Conservation (phyloP, 441 rosid genomes). For the Pelargonium fulgidum region DNA sequence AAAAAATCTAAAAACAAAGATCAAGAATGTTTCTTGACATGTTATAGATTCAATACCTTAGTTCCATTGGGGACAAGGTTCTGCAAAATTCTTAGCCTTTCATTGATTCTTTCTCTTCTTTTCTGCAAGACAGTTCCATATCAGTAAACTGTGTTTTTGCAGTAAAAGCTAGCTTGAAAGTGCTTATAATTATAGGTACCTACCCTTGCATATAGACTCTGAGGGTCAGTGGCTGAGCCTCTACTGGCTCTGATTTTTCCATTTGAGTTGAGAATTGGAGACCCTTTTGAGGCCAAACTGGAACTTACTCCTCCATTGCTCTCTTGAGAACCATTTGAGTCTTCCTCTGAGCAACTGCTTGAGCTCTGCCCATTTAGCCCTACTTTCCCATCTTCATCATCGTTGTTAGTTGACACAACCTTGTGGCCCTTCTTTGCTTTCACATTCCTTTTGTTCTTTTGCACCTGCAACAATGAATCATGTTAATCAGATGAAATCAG, state of each 20-base stretch:
- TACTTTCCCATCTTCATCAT: conserved; percentile 32
- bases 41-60: conserved; percentile 32
- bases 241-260: conserved; percentile 56
- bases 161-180: not conserved
- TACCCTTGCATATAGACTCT: conserved; percentile 73
- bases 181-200: not conserved
- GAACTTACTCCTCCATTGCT: conserved; percentile 31
- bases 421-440: conserved; percentile 40
- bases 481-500: not conserved
- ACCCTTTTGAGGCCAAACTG: conserved; percentile 29
- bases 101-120: conserved; percentile 74
- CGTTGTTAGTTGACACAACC: conserved; percentile 20
- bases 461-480: conserved; percentile 20
- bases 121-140: conserved; percentile 33
- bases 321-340: conserved; percentile 41
- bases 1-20: not conserved
- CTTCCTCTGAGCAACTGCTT: conserved; percentile 53
- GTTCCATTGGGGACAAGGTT: conserved; percentile 74
- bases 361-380: conserved; percentile 28
- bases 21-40: not conserved
- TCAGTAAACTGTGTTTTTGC: conserved; percentile 11
- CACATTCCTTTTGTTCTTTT: conserved; percentile 41
- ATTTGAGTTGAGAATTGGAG: conserved; percentile 32
- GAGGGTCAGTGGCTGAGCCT: conserved; percentile 69
- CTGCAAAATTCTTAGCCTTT: conserved; percentile 55